Evolutionary conservation across 768 basidiomycete species (phyloP).

Genomic region (Hirschioporus abietinus): DNA sequence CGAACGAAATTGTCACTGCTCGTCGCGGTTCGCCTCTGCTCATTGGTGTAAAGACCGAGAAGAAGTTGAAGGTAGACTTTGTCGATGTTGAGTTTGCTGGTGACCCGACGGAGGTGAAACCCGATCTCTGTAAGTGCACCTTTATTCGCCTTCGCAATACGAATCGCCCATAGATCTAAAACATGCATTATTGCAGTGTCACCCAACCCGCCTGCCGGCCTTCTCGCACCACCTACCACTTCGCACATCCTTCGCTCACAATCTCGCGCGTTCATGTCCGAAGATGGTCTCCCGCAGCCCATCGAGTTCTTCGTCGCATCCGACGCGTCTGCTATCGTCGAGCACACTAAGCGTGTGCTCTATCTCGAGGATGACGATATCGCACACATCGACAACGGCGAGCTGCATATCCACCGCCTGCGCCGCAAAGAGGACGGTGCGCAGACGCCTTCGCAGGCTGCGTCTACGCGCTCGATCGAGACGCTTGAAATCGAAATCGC

Average conservation of each 20-base stretch:
- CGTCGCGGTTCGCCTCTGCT: slow-evolving; percentile 95
- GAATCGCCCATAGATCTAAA: background rate
- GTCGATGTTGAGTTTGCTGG: slow-evolving; percentile 95
- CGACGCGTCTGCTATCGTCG: slow-evolving; percentile 92
- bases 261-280: slow-evolving; percentile 96
- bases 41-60: slow-evolving; percentile 98
- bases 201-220: slow-evolving; percentile 48
- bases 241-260: slow-evolving; percentile 89
- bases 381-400: slow-evolving; percentile 94
- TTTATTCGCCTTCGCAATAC: background rate
- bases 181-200: slow-evolving; percentile 27
- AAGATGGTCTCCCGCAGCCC: slow-evolving; percentile 96
- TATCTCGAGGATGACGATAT: slow-evolving; percentile 99
- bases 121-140: slow-evolving; percentile 35
- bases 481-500: slow-evolving; percentile 97
- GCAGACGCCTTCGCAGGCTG: slow-evolving; percentile 52
- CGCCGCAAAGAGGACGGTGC: slow-evolving; percentile 78
- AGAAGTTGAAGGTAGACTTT: slow-evolving; percentile 99
- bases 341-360: slow-evolving; percentile 98
- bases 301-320: slow-evolving; percentile 99
- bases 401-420: slow-evolving; percentile 97
- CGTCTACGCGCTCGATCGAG: slow-evolving; percentile 90
- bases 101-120: slow-evolving; percentile 51
- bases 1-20: slow-evolving; percentile 92
- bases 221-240: slow-evolving; percentile 62